These are phyloP conservation scores for Volvox reticuliferus DNA, from an alignment of 139 green algal genomes.

Conservation along the genomic window DNA sequence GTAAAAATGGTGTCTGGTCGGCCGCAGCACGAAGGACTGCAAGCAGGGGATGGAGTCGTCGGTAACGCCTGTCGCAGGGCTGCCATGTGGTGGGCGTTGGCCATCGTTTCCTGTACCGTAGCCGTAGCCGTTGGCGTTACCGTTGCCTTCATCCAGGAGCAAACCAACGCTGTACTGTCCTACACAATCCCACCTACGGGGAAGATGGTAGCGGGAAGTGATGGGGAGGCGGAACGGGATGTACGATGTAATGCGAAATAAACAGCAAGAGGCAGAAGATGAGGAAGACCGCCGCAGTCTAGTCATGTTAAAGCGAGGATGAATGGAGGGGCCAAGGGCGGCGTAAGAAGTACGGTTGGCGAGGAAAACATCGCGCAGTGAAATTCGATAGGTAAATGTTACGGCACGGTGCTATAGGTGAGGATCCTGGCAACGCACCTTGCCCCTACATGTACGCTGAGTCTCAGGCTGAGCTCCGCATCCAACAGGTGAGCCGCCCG, in stretches of 20 bases:
- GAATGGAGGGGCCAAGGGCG: no score
- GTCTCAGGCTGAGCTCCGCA: slow-evolving; percentile 45
- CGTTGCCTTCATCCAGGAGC: slow-evolving; percentile 42
- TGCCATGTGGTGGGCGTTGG: not conserved
- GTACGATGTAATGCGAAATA: no score
- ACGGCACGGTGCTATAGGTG: no score
- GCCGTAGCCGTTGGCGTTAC: slow-evolving; percentile 28
- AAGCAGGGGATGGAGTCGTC: slow-evolving; percentile 19
- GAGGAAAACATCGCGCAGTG: no score
- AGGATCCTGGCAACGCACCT: slow-evolving; percentile 9
- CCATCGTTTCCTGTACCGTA: not conserved
- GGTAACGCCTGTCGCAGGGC: no score
- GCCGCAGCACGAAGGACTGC: slow-evolving; percentile 45
- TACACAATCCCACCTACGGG: slow-evolving; percentile 34
- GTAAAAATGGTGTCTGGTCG: slow-evolving; percentile 47
- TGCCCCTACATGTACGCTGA: slow-evolving; percentile 51
- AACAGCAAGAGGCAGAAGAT: no score
- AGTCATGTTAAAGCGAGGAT: no score
- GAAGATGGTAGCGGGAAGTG: not conserved
- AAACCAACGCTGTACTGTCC: slow-evolving; percentile 45
- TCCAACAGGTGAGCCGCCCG: slow-evolving; percentile 52
- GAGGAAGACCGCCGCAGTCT: no score
- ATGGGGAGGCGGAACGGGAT: no score
- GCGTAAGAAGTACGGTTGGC: no score
- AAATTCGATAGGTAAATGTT: no score